phyloP scores from a whole-genome alignment of 2,329 filamentous ascomycete genomes.

The Colletotrichum destructivum region DNA sequence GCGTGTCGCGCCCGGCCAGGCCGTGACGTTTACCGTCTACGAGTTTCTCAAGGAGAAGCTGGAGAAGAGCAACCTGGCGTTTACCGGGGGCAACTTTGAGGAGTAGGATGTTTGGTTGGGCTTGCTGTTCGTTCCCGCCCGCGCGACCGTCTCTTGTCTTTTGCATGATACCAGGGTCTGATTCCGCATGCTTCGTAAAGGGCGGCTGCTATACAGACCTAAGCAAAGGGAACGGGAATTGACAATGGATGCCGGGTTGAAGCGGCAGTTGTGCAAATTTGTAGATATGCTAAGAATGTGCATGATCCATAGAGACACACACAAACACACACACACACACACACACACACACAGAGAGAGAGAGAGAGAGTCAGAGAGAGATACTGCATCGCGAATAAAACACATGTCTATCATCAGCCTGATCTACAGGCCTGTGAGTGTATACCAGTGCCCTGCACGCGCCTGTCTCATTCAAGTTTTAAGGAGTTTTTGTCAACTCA shows the following conservation, averaged over 20 bases:
- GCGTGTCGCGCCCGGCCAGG: conserved; percentile 96
- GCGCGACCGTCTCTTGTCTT: neutral
- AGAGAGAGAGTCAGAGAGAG: neutral
- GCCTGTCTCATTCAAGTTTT: neutral
- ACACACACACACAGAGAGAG: too few relatives aligned
- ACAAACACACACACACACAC: too few relatives aligned
- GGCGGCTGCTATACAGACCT: neutral
- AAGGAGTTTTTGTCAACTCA: neutral
- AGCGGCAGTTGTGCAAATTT: neutral
- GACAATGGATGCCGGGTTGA: neutral
- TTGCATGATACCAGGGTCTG: conserved; percentile 21
- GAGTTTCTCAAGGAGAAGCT: conserved; percentile 82
- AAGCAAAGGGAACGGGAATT: neutral
- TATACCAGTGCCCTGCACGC: neutral
- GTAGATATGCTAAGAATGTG: conserved; percentile 17
- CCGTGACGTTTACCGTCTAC: conserved; percentile 82
- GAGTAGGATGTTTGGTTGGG: conserved; percentile 62
- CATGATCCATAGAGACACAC: conserved; percentile 2
- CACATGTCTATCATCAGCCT: conserved; percentile 31
- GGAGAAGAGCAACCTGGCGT: conserved; percentile 74
- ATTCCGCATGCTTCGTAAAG: neutral
- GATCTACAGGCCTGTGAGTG: conserved; percentile 29
- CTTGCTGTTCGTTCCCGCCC: too few relatives aligned
- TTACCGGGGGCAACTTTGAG: conserved; percentile 76
- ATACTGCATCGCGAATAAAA: conserved; percentile 28